A percentile compares a stretch with the other conserved stretches of the same genome.
Evolutionary conservation across 805 yeast species (phyloP).

Genomic region (Lachancea fermentati): DNA sequence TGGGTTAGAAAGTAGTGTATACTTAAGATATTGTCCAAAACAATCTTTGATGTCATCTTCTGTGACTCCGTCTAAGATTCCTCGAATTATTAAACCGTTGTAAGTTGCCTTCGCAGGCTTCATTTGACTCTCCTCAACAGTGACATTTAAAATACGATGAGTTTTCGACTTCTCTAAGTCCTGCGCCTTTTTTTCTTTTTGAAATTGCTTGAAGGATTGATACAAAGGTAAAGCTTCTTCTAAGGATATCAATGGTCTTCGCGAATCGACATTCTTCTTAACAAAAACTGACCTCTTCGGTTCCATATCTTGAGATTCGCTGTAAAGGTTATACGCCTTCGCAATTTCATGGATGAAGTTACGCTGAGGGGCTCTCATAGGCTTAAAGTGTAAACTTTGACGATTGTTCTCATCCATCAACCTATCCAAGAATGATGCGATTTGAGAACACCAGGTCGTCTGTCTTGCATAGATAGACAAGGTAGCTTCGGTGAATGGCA

Average conservation of each 20-base stretch:
- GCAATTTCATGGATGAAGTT: slow-evolving; percentile 66
- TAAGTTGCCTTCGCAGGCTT: slow-evolving; percentile 22
- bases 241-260: slow-evolving; percentile 21
- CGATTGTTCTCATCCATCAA: slow-evolving; percentile 42
- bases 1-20: slow-evolving; percentile 27
- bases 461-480: slow-evolving; percentile 49
- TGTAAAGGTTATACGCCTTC: slow-evolving; percentile 48
- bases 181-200: slow-evolving; percentile 28
- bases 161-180: slow-evolving; percentile 26
- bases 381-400: slow-evolving; percentile 54
- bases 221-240: slow-evolving; percentile 37
- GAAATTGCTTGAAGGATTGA: slow-evolving; percentile 37
- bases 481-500: slow-evolving; percentile 43
- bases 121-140: slow-evolving; percentile 14
- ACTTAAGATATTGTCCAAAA: slow-evolving; percentile 27
- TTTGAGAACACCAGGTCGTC: slow-evolving; percentile 58
- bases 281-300: slow-evolving; percentile 71
- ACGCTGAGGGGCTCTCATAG: slow-evolving; percentile 68
- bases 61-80: slow-evolving; percentile 49
- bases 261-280: slow-evolving; percentile 29
- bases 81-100: slow-evolving; percentile 52
- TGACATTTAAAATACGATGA: slow-evolving; percentile 22
- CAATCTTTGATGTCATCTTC: slow-evolving; percentile 38
- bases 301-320: slow-evolving; percentile 77
- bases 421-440: slow-evolving; percentile 48